Base-by-base conservation (phyloP, 352 stramenopile genomes). In the Globisporangium irregulare region DNA sequence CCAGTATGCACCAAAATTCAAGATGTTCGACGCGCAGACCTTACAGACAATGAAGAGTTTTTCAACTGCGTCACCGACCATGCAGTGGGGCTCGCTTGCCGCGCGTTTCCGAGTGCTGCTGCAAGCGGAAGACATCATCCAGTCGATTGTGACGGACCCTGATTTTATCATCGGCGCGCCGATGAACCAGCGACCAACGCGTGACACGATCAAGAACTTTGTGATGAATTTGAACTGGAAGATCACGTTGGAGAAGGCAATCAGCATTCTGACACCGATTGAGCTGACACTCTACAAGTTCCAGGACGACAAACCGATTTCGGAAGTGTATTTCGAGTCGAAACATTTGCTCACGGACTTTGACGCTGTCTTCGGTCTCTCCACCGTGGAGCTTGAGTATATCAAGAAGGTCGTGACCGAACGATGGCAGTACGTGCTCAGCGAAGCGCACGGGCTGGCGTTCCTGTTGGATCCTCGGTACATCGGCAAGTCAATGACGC, bases 231-330 rank as follows among this genome's bases (percentile, higher is more conserved):
- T 91, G 6, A 91, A 92, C 71, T 93, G 84, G 83, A 92, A 92
- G 69, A 74, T 90, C 46, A 92, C 84, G n/a, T 63, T 93, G 22
- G 82, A 93, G 53, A 92, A 93, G 64, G 84, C 84, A 6, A 85
- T 94, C 57, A 91, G 81, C 20, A 92, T 94, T 29, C 58, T 93
- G 24, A 87, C 80, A 10, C 84, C 85, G 27, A 92, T 94, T 48
- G 84, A 94, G 50, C 72, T 92, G 9, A 91, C 91, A 12, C 60
- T 93, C 14, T 90, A 91, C 74, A 94, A 94, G 68, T 94, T 94
- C 62, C 82, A 93, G 59, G 86, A 94, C 62, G 85, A 93, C 65
- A 86, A 86, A 46, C 76, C 84, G 1, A 92, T 94, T 58, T 93
- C 84, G 3, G 86, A 94, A 62, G 84, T 94, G 3, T 94, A 93